Conservation (phyloP, 768 basidiomycete genomes). For the Xanthoconium purpureum region DNA sequence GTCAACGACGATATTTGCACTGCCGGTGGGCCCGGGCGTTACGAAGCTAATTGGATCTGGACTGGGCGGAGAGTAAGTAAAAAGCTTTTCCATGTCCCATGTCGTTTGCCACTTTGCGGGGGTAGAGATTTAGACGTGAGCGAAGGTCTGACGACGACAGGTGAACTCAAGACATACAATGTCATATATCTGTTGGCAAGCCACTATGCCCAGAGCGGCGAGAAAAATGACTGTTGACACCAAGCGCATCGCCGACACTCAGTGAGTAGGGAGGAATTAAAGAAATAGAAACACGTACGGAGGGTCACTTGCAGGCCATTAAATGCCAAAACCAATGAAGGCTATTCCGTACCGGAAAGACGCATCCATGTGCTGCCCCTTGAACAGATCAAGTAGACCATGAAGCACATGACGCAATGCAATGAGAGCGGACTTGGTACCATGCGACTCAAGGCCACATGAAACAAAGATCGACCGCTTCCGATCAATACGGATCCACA, state of each 20-base stretch:
- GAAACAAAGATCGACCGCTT: neutral
- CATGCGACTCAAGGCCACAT: neutral
- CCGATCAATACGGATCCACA: neutral
- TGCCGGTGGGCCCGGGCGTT: constrained; percentile 49
- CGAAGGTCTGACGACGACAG: neutral
- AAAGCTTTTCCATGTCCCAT: constrained; percentile 30
- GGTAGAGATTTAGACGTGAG: neutral
- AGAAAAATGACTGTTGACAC: constrained; percentile 14
- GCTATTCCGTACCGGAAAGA: constrained; percentile 1
- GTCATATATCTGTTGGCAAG: constrained; percentile 54
- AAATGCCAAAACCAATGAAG: constrained; percentile 10
- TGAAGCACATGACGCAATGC: neutral
- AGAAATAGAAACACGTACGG: constrained; percentile 5
- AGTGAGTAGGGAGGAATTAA: neutral
- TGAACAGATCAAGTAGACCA: neutral
- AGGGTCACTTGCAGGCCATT: constrained; percentile 5
- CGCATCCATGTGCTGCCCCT: neutral
- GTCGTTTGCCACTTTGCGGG: constrained; percentile 53
- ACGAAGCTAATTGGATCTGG: constrained; percentile 33
- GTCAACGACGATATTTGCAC: constrained; percentile 61
- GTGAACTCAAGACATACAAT: constrained; percentile 36
- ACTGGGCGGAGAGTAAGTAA: constrained; percentile 30
- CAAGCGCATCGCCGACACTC: constrained; percentile 15
- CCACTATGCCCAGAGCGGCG: constrained; percentile 21
- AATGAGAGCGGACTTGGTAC: neutral